phyloP scores from a whole-genome alignment of 371 early-diverging fungal genomes.

The Gilbertella persicaria region DNA sequence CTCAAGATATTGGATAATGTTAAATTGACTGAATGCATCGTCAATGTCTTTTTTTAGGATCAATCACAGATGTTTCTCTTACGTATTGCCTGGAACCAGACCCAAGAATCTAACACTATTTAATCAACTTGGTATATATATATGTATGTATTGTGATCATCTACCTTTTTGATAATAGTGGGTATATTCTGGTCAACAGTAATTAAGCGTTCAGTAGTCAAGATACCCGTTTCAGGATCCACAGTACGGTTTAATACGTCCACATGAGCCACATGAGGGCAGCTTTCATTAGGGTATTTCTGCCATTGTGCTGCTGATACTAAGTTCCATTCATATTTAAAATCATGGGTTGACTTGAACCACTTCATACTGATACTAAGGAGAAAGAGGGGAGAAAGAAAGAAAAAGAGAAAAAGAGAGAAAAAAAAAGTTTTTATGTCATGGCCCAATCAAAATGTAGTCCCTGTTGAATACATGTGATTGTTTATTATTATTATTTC shows the following conservation, averaged over 20 bases:
- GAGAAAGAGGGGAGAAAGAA: no score
- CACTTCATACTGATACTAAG: conserved; percentile 82
- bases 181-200: conserved; percentile 85
- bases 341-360: conserved; percentile 66
- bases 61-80: conserved; percentile 80
- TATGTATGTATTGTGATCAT: background rate
- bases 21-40: conserved; percentile 73
- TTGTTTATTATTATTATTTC: no score
- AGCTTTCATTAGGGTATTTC: conserved; percentile 92
- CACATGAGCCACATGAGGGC: conserved; percentile 86
- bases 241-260: conserved; percentile 81
- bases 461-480: no score
- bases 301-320: conserved; percentile 90
- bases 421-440: no score
- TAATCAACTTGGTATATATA: background rate
- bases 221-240: conserved; percentile 78
- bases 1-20: conserved; percentile 71
- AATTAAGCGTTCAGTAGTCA: conserved; percentile 85
- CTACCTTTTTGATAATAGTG: conserved; percentile 55
- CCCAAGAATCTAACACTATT: conserved; percentile 68
- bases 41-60: conserved; percentile 69
- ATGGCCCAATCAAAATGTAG: no score
- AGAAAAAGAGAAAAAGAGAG: no score
- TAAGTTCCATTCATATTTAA: conserved; percentile 75
- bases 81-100: conserved; percentile 71